Evolutionary conservation across 1,284 basidiomycete genomes (phyloP), one percentile per base, ranked within the genome.

Genomic region (Blastosporella zonata): DNA sequence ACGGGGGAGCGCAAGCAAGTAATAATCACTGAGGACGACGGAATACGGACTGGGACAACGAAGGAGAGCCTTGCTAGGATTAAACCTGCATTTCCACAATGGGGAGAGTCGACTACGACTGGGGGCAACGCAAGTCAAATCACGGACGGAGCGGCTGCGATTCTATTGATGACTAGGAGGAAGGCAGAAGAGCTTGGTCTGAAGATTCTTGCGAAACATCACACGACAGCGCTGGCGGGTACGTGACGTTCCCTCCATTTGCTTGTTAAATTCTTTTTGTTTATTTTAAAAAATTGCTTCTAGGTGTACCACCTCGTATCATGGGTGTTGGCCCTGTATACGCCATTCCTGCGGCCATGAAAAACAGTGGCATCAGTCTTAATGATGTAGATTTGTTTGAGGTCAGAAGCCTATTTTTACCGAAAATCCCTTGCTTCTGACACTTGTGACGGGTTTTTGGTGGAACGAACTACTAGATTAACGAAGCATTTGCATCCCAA

Each of bases 401-500:
- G 78, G 87, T 82, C 20, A 38, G 55, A 38, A 69, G 47, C 5
- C 15, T n/a, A n/a, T n/a, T 40, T 20, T 36, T 35, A 45, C 3
- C 7, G 13, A 31, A 31, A 31, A 9, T 31, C 3, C 17, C n/a
- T 40, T 29, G 27, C 12, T 25, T 22, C 36, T 37, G 27, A 33
- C 34, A 29, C n/a, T 22, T 27, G 25, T 10, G 10, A 27, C 6
- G 10, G 5, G 13, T 38, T 15, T 29, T 27, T 12, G 29, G 40
- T 28, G 33, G 9, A 34, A 15, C 47, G 10, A 40, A 12, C 9
- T 27, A 7, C n/a, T 47, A 90, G 86, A 86, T 93, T 62, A 97
- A 97, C 68, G 93, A 97, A 66, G 92, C 92, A 0, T 94, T 94
- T 59, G 90, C 92, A 7, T 93, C 90, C 0, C 90, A 93, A 73